These are phyloP conservation scores for Musa schizocarpa DNA, from an alignment of 176 grass and related monocot genomes.

Conservation along the genomic window DNA sequence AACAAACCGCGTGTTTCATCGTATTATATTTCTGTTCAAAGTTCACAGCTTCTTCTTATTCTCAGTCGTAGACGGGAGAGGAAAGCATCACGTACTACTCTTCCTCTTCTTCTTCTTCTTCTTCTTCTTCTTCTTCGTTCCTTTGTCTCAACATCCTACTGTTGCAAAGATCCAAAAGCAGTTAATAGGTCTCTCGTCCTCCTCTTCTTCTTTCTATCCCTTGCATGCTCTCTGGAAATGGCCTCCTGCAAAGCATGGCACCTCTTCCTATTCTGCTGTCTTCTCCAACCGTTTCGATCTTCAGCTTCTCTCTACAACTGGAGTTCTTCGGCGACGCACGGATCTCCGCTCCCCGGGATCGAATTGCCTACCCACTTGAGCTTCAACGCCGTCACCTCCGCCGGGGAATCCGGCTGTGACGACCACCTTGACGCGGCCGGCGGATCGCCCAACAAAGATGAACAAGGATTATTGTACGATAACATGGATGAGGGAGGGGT, in stretches of 20 bases:
- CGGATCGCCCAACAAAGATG: background rate
- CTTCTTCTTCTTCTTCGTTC: background rate
- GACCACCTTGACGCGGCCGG: background rate
- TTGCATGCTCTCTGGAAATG: background rate
- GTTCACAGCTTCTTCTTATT: background rate
- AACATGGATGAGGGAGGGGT: background rate
- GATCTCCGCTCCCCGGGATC: background rate
- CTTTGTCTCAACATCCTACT: background rate
- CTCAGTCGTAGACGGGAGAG: background rate
- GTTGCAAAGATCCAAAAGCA: background rate
- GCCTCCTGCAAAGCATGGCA: background rate
- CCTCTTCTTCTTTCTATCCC: background rate
- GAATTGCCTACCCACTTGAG: constrained; percentile 11
- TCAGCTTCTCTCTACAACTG: constrained; percentile 12
- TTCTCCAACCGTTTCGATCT: background rate
- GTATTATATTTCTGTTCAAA: background rate
- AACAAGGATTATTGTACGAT: no score
- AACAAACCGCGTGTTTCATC: no score
- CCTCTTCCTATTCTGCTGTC: background rate
- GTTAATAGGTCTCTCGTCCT: background rate
- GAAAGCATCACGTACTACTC: background rate
- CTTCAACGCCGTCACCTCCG: constrained; percentile 9
- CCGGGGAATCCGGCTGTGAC: constrained; percentile 1
- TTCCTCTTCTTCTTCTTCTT: background rate
- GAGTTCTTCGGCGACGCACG: background rate